Evolutionary conservation across 257 asterid genomes (phyloP).

Genomic region (Echium plantagineum): DNA sequence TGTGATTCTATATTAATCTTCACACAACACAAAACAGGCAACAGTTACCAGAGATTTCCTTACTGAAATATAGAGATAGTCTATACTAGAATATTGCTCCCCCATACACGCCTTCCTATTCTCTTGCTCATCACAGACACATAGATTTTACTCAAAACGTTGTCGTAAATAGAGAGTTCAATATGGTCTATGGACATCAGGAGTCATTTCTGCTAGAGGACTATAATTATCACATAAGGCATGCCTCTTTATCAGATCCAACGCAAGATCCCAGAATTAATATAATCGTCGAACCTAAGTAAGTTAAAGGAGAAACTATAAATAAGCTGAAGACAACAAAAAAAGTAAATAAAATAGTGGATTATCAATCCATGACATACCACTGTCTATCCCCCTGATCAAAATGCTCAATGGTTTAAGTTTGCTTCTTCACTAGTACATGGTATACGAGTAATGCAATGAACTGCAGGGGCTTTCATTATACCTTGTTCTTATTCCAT

Average conservation of each 20-base stretch:
- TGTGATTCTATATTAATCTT: constrained; percentile 8
- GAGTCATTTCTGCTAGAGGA: background rate
- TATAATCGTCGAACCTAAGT: too few species aligned
- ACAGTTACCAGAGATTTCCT: background rate
- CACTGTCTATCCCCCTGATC: background rate
- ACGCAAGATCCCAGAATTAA: too few species aligned
- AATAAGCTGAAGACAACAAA: background rate
- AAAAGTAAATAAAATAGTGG: background rate
- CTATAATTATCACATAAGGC: too few species aligned
- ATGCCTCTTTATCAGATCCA: too few species aligned
- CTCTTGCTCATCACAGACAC: background rate
- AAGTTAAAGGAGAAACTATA: too few species aligned
- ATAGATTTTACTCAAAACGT: too few species aligned
- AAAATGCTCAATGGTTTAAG: background rate
- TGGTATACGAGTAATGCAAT: background rate
- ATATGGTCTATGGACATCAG: background rate
- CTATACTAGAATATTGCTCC: too few species aligned
- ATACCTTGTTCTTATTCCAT: too few species aligned
- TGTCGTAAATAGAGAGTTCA: background rate
- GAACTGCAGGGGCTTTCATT: background rate
- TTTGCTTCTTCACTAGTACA: background rate
- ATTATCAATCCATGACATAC: too few species aligned
- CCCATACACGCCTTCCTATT: background rate
- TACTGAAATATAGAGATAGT: background rate
- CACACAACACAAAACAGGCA: background rate